Evolutionary conservation across 1,284 basidiomycete genomes (phyloP).

Genomic region (Ustilago xerochloae): DNA sequence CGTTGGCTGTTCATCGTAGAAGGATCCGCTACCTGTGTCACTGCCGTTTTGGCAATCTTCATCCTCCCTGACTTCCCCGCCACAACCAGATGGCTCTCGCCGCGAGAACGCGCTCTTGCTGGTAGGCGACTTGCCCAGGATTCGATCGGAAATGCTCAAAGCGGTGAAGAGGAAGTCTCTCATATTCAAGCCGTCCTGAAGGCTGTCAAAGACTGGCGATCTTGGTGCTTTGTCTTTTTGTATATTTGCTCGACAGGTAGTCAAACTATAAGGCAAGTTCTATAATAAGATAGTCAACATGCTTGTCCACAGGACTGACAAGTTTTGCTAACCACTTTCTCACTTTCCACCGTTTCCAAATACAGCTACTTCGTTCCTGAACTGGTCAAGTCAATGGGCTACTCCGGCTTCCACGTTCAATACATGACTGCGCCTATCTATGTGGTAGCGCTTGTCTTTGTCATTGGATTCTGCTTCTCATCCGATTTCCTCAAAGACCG

Average conservation of each 20-base stretch:
- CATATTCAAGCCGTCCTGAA: constrained; percentile 69
- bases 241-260: constrained; percentile 68
- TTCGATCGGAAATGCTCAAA: constrained; percentile 12
- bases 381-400: constrained; percentile 45
- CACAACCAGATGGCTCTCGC: constrained; percentile 37
- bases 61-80: constrained; percentile 39
- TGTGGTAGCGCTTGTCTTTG: constrained; percentile 21
- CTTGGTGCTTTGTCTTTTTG: constrained; percentile 66
- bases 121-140: constrained; percentile 20
- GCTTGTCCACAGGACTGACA: too few relatives aligned
- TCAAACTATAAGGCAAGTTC: constrained; percentile 13
- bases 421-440: constrained; percentile 43
- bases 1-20: constrained; percentile 43
- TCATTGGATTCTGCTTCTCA: constrained; percentile 52
- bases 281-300: too few relatives aligned
- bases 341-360: too few relatives aligned
- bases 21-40: constrained; percentile 21
- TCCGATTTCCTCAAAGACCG: constrained; percentile 69
- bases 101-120: constrained; percentile 25
- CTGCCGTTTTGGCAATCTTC: constrained; percentile 20
- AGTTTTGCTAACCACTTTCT: too few relatives aligned
- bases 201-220: constrained; percentile 67
- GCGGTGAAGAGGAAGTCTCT: constrained; percentile 27
- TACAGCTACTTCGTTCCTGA: constrained; percentile 59
- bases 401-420: constrained; percentile 42